Conservation (phyloP, 768 basidiomycete genomes). For the Phlegmacium glaucopus region DNA sequence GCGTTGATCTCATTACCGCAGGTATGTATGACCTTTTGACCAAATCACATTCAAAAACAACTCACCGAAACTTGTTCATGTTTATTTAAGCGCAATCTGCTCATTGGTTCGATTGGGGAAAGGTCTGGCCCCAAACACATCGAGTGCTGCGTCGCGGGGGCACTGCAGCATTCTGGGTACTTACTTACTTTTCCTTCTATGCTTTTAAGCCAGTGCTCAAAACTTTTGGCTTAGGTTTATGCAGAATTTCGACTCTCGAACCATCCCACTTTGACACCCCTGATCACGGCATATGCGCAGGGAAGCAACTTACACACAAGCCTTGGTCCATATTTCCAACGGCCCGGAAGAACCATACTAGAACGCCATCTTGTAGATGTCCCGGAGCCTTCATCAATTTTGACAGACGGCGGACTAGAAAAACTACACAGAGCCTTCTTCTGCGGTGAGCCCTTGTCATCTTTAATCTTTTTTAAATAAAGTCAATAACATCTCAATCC, state of each 20-base stretch:
- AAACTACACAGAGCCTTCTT: slow-evolving; percentile 55
- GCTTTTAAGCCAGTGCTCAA: background rate
- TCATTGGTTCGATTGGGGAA: slow-evolving; percentile 79
- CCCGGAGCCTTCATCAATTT: slow-evolving; percentile 44
- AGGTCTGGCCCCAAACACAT: slow-evolving; percentile 65
- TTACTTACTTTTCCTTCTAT: slow-evolving; percentile 14
- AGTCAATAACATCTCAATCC: too few relatives aligned
- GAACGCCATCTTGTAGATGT: slow-evolving; percentile 68
- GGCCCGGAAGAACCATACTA: slow-evolving; percentile 75
- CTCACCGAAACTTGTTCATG: background rate
- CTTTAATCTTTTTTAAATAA: too few relatives aligned
- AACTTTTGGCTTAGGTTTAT: slow-evolving; percentile 41
- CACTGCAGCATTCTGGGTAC: slow-evolving; percentile 72
- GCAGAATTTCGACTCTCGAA: slow-evolving; percentile 69
- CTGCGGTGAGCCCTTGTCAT: slow-evolving; percentile 54
- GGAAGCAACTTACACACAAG: slow-evolving; percentile 50
- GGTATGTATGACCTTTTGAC: slow-evolving; percentile 39
- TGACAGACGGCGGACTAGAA: slow-evolving; percentile 27
- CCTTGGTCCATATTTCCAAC: slow-evolving; percentile 74
- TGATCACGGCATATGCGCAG: slow-evolving; percentile 62
- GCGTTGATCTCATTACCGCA: slow-evolving; percentile 65
- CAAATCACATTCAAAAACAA: background rate
- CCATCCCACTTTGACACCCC: slow-evolving; percentile 53
- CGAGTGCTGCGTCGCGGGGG: slow-evolving; percentile 60
- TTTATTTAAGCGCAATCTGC: slow-evolving; percentile 59